Evolutionary conservation across 208 protist genomes (phyloP), one percentile per base, ranked within the genome.

Genomic region (Herpetomonas muscarum): DNA sequence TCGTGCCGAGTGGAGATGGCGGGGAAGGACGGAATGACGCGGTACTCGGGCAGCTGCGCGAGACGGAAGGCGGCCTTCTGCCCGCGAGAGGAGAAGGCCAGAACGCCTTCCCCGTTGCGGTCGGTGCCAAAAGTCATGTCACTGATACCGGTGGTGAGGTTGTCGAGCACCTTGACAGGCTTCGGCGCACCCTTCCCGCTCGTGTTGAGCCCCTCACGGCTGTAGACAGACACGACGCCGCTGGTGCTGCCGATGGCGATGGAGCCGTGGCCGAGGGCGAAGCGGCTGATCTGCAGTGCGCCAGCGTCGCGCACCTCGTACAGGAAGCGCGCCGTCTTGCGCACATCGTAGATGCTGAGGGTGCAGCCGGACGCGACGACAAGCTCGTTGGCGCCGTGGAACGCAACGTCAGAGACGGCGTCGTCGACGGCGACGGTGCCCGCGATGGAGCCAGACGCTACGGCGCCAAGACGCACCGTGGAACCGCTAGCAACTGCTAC

Each of bases 41-140:
- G 65, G 42, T 70, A 71, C 12, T 88, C 77, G 5, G 88, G 85
- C 25, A 91, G 51, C 10, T 66, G 56, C 22, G 76, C 88, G 21
- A 94, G 65, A 61, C 88, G 79, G 65, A 94, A 90, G 15, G 71
- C 88, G 17, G 66, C 74, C 70, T 91, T 92, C 67, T 94, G 84
- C 9, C 74, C 70, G 4, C 58, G 71, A 6, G 76, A 82, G n/a
- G 67, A 64, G 47, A 87, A 90, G 3, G 81, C 84, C 25, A 92
- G 45, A 25, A 91, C 80, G 1, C 49, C 32, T 32, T 85, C 66
- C 15, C 80, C 75, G 34, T 79, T 56, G 56, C 72, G 74, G 55
- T 82, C 72, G 34, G 67, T 49, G 0, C 87, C 87, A 55, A 90
- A 88, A 24, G 61, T 65, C 12, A 90, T 13, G 25, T 26, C 44